phyloP scores from a whole-genome alignment of 2,329 filamentous ascomycete genomes.

The Sclerotiophoma versabilis region DNA sequence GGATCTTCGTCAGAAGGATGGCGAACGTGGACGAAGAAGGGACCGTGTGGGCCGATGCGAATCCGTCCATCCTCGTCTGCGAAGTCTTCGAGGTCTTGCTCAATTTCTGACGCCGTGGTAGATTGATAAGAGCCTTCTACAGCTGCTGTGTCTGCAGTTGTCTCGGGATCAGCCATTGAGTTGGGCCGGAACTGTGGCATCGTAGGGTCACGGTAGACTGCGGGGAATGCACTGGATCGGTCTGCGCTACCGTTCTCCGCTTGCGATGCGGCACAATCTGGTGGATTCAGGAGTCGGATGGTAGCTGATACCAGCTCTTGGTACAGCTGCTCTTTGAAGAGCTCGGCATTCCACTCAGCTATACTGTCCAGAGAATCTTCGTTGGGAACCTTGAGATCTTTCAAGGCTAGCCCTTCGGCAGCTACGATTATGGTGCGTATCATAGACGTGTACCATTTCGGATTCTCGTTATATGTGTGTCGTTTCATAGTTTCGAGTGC shows the following conservation, averaged over 20 bases:
- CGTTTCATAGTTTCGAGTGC: background rate
- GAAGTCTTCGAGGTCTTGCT: constrained; percentile 4
- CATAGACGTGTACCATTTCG: constrained; percentile 6
- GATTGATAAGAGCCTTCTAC: background rate
- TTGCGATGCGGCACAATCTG: background rate
- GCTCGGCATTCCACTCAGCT: constrained; percentile 12
- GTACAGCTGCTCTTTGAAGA: constrained; percentile 6
- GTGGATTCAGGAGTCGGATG: background rate
- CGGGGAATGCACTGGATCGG: too few relatives aligned
- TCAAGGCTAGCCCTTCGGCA: constrained; percentile 27
- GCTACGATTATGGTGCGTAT: constrained; percentile 21
- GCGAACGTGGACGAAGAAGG: constrained; percentile 3
- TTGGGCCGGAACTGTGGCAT: constrained; percentile 75
- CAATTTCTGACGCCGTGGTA: background rate
- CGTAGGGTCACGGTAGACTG: constrained; percentile 62
- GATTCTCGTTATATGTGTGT: background rate
- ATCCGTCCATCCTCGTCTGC: constrained; percentile 11
- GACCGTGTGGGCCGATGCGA: background rate
- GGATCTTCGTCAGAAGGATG: background rate
- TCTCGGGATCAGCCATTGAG: constrained; percentile 33
- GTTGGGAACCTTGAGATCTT: constrained; percentile 13
- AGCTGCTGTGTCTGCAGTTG: background rate
- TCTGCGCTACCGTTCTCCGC: background rate
- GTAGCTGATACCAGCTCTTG: background rate
- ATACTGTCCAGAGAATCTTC: constrained; percentile 5